Evolutionary conservation across 176 grass and related monocot species (phyloP), one percentile per base, ranked within the genome.

Genomic region (Pontederia crassipes): DNA sequence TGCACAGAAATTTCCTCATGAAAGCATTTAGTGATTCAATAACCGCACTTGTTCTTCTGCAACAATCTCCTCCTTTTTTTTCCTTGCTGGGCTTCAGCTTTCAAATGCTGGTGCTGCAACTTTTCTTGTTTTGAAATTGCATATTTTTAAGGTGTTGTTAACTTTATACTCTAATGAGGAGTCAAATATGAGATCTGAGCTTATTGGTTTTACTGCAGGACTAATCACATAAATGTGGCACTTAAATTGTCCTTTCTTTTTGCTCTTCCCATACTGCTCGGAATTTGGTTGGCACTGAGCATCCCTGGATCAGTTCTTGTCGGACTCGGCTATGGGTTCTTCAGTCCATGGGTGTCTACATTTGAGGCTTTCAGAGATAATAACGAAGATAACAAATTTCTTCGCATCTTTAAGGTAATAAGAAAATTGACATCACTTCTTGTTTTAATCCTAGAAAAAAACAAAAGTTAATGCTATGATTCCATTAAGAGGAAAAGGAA

Each of bases 291-390:
- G 17, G 90, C 81, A 12, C 62, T 95, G 35, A 49, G 83, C 65
- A 87, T 95, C n/a, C 77, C 84, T 55, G 86, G 90, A 58, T 89
- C 80, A 54, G 72, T 74, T 48, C 80, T 95, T 11, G 83, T 95
- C 52, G 90, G 82, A 8, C 64, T 95, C 35, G 90, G 90, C 17
- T 95, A 86, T 52, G 90, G 90, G 61, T 86, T 95, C 74, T 83
- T 89, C 72, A 87, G 86, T 64, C 90, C 90, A 1, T 95, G 90
- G 90, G 72, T 95, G 64, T 87, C 90, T 56, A 95, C 90, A 66
- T 95, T 95, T 59, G 90, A 95, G 80, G 90, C 90, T 59, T 95
- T 95, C 83, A 65, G 90, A 65, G 71, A 87, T 77, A 83, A 89
- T 27, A 83, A 53, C 65, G 86, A 89, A 74, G 14, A 52, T 46